Base-by-base conservation (phyloP, 768 basidiomycete genomes). In the Coprinellus micaceus region DNA sequence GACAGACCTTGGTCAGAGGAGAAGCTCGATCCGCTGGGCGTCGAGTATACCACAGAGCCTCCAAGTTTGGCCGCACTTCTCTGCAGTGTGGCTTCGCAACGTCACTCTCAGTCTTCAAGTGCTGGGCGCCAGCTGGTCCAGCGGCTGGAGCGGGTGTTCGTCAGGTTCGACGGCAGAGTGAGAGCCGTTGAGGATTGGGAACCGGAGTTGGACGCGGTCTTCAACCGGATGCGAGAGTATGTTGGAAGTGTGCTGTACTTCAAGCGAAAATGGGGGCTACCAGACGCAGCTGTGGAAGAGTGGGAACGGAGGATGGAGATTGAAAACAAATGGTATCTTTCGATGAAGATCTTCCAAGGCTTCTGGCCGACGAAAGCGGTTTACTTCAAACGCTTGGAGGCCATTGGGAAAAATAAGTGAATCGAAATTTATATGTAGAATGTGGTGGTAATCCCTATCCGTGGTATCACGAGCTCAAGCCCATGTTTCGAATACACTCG, bases 401-500 rank as follows among this genome's bases (percentile, higher is more conserved):
- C 33, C 33, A 33, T 33, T 13, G 7, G 13, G 33, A 13, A 13
- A 6, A 13, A 33, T 33, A 13, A 33, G 13, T 33, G 33, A 33
- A 33, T 6, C 33, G 33, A 33, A 6, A 33, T 33, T 33, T 33
- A 13, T 33, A 13, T 33, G 33, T 33, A 13, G 33, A 6, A 33
- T 33, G 13, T 13, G 33, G 13, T 33, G 7, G 33, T 33, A 6
- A 33, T 33, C 13, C 33, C 33, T 33, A 33, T 33, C 7, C 33
- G 13, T 33, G 6, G 33, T 13, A 33, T 6, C 33, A 33, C 13
- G 33, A n/a, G n/a, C 44, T 26, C 12, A 48, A 3, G 3, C 26
- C 30, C n/a, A 56, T 6, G 67, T 68, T 58, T 67, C 61, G 48
- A n/a, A 63, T 26, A 28, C 29, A 52, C 26, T 57, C 29, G n/a